Base-by-base conservation (phyloP, 2,329 filamentous ascomycete species). In the Fusarium agapanthi region DNA sequence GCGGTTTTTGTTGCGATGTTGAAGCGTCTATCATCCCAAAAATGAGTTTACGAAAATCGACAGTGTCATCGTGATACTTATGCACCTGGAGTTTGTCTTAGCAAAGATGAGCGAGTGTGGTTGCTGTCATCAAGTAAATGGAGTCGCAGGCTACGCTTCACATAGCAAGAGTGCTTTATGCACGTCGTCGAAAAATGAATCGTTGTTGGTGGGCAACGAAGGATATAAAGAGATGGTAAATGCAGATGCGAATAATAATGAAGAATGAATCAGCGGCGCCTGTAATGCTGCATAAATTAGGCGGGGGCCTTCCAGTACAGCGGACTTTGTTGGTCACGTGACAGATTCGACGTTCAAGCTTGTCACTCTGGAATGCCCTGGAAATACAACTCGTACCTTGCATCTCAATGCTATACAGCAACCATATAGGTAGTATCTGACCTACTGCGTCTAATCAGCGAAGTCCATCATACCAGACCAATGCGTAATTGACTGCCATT, bases 1-100 rank as follows among this genome's bases (percentile, higher is more conserved):
- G 47, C 50, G 47, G 44, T 44, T 53, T 35, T 74, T 43, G 64
- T 65, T 67, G 64, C 57, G 73, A 75, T 72, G 69, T 74, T 71
- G 67, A 61, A 72, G 69, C 67, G 72, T 76, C 74, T 77, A 78
- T 79, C 79, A 80, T 81, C 75, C 79, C 77, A 81, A 79, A 76
- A 74, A 81, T 82, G 81, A 82, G 81, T 78, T 76, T 81, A 75
- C 76, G 78, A 78, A 76, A 81, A 75, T 64, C 69, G 65, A 73
- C 65, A 75, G 62, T 72, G 74, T 77, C 76, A 76, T 80, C 72
- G 65, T 82, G 79, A 81, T 81, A 81, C 80, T 79, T 80, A 81
- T 81, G 81, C 80, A 82, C 81, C 81, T 82, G 72, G 75, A 73
- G 74, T 80, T 80, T 77, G 66, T 70, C 79, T 79, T 79, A 78